phyloP scores from a whole-genome alignment of 805 yeast species.

The Metschnikowia henanensis region DNA sequence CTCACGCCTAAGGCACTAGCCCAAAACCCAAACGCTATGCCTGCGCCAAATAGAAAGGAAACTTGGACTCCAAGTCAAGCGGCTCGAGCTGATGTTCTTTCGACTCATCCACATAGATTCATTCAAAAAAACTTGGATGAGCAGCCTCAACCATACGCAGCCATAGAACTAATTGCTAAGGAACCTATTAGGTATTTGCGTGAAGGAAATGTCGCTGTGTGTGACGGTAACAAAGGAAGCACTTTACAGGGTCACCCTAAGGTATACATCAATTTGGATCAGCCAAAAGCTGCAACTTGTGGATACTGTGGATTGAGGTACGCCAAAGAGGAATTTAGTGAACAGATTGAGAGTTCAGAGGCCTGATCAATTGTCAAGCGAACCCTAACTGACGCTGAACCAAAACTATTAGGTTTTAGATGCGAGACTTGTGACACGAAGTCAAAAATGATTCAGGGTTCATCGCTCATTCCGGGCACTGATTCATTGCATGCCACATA shows the following conservation, averaged over 20 bases:
- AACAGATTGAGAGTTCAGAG: slow-evolving; percentile 40
- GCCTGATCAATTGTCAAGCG: too few relatives aligned
- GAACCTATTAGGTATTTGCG: slow-evolving; percentile 65
- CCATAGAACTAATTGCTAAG: slow-evolving; percentile 77
- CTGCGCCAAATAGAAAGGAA: slow-evolving; percentile 73
- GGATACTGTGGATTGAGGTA: slow-evolving; percentile 79
- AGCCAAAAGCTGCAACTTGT: slow-evolving; percentile 69
- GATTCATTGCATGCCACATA: too few relatives aligned
- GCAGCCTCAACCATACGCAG: slow-evolving; percentile 82
- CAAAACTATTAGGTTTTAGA: too few relatives aligned
- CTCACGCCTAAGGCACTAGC: slow-evolving; percentile 21
- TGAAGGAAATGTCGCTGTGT: slow-evolving; percentile 65
- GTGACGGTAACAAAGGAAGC: slow-evolving; percentile 75
- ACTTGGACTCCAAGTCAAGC: slow-evolving; percentile 76
- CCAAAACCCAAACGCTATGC: slow-evolving; percentile 41
- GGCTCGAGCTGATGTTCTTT: slow-evolving; percentile 54
- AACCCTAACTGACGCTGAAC: too few relatives aligned
- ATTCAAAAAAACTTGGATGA: slow-evolving; percentile 63
- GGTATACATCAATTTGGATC: slow-evolving; percentile 77
- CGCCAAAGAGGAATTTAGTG: slow-evolving; percentile 52
- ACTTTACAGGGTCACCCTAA: slow-evolving; percentile 82
- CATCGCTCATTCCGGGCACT: too few relatives aligned
- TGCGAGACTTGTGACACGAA: too few relatives aligned
- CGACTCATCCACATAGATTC: slow-evolving; percentile 57
- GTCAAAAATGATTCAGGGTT: too few relatives aligned